Evolutionary conservation across 192 early-diverging fungal genomes (phyloP).

Genomic region (Dimargaris cristalligena): DNA sequence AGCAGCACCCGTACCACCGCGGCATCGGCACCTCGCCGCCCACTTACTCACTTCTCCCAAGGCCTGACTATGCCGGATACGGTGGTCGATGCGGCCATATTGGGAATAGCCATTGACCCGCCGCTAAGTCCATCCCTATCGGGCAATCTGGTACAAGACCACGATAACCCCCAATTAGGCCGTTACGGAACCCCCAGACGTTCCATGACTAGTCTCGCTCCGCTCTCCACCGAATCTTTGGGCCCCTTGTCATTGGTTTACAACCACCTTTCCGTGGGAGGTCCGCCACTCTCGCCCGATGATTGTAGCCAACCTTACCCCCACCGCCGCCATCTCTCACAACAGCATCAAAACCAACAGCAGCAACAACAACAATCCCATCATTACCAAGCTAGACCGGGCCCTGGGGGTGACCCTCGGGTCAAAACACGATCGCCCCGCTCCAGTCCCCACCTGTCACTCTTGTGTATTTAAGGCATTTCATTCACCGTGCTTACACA

Average conservation of each 20-base stretch:
- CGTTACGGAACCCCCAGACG: no score
- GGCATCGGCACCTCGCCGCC: neutral
- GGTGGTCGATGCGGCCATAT: neutral
- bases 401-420: neutral
- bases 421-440: neutral
- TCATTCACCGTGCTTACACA: neutral
- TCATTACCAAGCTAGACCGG: no score
- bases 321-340: neutral
- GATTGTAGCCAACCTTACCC: neutral
- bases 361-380: neutral
- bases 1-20: neutral
- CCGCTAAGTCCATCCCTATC: neutral
- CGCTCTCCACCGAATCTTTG: no score
- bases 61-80: neutral
- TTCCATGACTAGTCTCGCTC: no score
- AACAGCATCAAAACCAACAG: neutral
- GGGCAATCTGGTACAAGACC: no score
- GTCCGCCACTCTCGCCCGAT: no score
- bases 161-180: no score
- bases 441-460: conserved; percentile 6
- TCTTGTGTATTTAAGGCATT: conserved; percentile 1
- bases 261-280: no score
- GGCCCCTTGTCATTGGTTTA: no score
- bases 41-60: neutral
- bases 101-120: neutral